These are phyloP conservation scores for Lentinula aciculospora DNA, from an alignment of 768 basidiomycete species.

Conservation along the genomic window DNA sequence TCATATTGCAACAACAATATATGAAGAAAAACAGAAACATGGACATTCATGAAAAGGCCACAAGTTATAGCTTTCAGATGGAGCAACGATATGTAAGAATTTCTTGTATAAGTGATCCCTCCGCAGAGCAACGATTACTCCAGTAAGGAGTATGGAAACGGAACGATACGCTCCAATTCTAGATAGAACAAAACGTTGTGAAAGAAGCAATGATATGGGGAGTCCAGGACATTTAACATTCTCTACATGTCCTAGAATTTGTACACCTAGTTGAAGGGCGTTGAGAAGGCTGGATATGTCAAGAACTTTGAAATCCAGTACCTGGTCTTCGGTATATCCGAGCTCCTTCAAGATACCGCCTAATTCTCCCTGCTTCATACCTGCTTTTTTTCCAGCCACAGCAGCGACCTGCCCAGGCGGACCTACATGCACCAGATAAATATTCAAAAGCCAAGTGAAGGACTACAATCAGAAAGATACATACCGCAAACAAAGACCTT, in stretches of 20 bases:
- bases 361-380: slow-evolving; percentile 80
- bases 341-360: slow-evolving; percentile 58
- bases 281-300: background rate
- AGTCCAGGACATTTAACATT: background rate
- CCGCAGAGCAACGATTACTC: no score
- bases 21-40: no score
- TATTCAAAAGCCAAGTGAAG: background rate
- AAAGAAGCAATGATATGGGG: no score
- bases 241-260: background rate
- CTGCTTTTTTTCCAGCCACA: slow-evolving; percentile 84
- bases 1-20: no score
- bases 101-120: no score
- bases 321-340: slow-evolving; percentile 86
- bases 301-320: slow-evolving; percentile 19
- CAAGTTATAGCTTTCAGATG: no score
- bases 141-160: no score
- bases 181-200: no score
- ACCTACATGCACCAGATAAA: slow-evolving; percentile 30
- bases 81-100: no score
- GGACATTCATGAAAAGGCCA: no score
- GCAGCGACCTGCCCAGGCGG: slow-evolving; percentile 89
- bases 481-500: slow-evolving; percentile 88
- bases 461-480: slow-evolving; percentile 16
- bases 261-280: background rate
- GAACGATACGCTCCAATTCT: no score